A percentile compares a stretch with the other conserved stretches of the same genome.
Evolutionary conservation across 768 basidiomycete species (phyloP).

Genomic region (Auricularia sp.): DNA sequence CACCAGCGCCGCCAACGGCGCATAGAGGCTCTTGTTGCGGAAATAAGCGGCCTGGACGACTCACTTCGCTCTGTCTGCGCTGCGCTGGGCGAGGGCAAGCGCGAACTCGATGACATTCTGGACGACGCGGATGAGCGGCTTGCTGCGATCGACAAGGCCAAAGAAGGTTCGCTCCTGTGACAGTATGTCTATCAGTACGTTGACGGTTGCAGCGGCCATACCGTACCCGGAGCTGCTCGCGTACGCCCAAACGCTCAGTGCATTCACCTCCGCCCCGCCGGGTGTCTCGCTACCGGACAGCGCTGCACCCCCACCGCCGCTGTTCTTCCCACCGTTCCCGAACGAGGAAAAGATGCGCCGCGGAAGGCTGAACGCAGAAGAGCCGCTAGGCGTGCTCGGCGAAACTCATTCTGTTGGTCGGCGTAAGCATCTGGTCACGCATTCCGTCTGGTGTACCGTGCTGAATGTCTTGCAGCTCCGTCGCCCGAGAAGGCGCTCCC

Average conservation of each 20-base stretch:
- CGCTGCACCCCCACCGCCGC: constrained; percentile 59
- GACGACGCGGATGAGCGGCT: constrained; percentile 64
- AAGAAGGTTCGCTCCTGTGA: constrained; percentile 39
- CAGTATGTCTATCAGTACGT: background rate
- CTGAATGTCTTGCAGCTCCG: no score
- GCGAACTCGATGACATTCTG: constrained; percentile 59
- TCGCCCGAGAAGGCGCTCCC: no score
- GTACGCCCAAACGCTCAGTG: constrained; percentile 76
- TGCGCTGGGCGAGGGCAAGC: constrained; percentile 54
- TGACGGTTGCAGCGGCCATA: constrained; percentile 46
- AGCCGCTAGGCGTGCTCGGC: constrained; percentile 65
- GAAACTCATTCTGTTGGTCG: constrained; percentile 76
- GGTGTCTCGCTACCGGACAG: constrained; percentile 62
- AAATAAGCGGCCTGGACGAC: constrained; percentile 57
- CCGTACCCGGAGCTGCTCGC: constrained; percentile 75
- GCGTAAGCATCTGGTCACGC: constrained; percentile 34
- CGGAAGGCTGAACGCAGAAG: constrained; percentile 70
- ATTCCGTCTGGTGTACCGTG: background rate
- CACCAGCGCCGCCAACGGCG: constrained; percentile 70
- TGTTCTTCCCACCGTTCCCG: constrained; percentile 86
- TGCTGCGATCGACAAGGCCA: constrained; percentile 59
- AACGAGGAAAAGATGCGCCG: constrained; percentile 88
- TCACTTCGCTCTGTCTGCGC: constrained; percentile 61
- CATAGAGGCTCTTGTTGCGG: constrained; percentile 62
- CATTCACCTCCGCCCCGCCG: constrained; percentile 82